Percentiles rank a stretch among this genome's conserved stretches.
Conservation (phyloP, 2,329 filamentous ascomycete genomes). For the Verticillium albo-atrum region DNA sequence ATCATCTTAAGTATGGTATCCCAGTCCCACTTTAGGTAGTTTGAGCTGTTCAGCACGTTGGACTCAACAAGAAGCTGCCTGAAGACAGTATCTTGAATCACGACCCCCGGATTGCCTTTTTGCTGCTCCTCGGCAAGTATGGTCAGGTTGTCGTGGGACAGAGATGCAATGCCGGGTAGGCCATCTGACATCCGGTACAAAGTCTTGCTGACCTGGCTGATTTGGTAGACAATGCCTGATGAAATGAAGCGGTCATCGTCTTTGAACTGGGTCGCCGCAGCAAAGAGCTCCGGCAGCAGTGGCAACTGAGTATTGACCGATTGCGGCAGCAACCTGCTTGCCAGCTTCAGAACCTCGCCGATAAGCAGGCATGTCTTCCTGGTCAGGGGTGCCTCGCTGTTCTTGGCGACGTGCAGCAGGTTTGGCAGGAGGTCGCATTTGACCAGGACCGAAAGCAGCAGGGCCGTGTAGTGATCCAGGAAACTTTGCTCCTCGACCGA, state of each 20-base stretch:
- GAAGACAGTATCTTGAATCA: conserved; percentile 58
- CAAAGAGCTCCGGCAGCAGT: conserved; percentile 79
- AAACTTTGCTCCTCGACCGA: conserved; percentile 70
- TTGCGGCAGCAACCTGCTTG: conserved; percentile 77
- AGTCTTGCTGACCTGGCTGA: conserved; percentile 93
- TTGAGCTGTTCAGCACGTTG: conserved; percentile 81
- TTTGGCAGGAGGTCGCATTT: conserved; percentile 68
- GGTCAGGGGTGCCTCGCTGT: conserved; percentile 64
- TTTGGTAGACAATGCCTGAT: conserved; percentile 91
- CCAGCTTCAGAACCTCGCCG: conserved; percentile 85
- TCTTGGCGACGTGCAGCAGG: conserved; percentile 61
- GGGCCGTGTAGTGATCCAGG: conserved; percentile 88
- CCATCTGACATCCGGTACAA: conserved; percentile 69
- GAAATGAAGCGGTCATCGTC: conserved; percentile 72
- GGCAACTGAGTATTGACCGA: conserved; percentile 82
- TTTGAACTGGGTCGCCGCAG: conserved; percentile 67
- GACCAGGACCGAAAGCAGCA: conserved; percentile 81
- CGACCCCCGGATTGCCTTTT: conserved; percentile 41
- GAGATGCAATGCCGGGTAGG: conserved; percentile 24
- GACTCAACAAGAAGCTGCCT: conserved; percentile 69
- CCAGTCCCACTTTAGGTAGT: conserved; percentile 97
- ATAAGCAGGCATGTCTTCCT: conserved; percentile 88
- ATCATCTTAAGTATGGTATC: conserved; percentile 86
- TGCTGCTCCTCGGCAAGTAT: conserved; percentile 54
- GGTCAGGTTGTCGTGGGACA: conserved; percentile 40